Evolutionary conservation across 2,329 filamentous ascomycete species (phyloP).

Genomic region (Colletotrichum graminicola): DNA sequence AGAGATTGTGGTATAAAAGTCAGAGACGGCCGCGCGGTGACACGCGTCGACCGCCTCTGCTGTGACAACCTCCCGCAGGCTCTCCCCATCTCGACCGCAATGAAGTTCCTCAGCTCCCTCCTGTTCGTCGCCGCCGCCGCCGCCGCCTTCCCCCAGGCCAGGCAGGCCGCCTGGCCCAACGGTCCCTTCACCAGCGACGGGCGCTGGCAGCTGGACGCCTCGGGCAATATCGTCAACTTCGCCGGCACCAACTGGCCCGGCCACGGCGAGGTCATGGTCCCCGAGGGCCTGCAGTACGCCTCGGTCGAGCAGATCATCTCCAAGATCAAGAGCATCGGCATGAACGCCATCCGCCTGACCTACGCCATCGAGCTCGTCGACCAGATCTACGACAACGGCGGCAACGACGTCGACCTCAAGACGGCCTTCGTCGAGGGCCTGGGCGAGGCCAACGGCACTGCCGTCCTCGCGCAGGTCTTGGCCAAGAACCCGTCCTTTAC

Average conservation of each 20-base stretch:
- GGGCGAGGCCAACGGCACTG: conserved; percentile 65
- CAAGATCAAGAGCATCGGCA: conserved; percentile 69
- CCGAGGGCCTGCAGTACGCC: conserved; percentile 73
- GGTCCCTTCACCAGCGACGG: conserved; percentile 58
- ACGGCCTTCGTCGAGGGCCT: conserved; percentile 60
- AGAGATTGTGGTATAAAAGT: conserved; percentile 26
- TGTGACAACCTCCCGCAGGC: conserved; percentile 13
- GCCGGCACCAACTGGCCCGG: conserved; percentile 74
- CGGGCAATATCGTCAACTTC: conserved; percentile 59
- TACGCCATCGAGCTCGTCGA: conserved; percentile 76
- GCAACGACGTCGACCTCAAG: conserved; percentile 59
- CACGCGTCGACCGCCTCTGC: background rate
- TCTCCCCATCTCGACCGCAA: background rate
- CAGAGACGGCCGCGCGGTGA: background rate
- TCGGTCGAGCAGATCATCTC: conserved; percentile 67
- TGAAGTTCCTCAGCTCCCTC: conserved; percentile 43
- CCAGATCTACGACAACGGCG: conserved; percentile 64
- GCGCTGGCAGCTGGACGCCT: conserved; percentile 57
- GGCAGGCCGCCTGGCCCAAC: conserved; percentile 53
- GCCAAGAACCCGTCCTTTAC: conserved; percentile 69
- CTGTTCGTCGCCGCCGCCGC: conserved; percentile 38
- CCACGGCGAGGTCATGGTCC: conserved; percentile 72
- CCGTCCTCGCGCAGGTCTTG: conserved; percentile 64
- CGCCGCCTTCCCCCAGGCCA: conserved; percentile 27
- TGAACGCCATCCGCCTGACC: conserved; percentile 73